Evolutionary conservation across 257 asterid species (phyloP), one percentile per base, ranked within the genome.

Genomic region (Solanum etuberosum): DNA sequence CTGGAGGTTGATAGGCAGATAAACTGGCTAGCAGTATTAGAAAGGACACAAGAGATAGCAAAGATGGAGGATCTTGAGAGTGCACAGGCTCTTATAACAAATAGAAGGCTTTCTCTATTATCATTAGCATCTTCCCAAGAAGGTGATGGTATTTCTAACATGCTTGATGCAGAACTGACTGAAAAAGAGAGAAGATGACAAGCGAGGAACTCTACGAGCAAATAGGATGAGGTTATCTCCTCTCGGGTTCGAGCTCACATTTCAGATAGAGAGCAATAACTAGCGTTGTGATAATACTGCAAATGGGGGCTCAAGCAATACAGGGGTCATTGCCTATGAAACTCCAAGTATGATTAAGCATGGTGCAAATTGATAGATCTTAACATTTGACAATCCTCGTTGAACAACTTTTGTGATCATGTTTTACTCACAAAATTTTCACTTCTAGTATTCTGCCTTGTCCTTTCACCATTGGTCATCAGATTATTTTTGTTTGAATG

Each of bases 1-100:
- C 34, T 91, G 81, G 93, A 91, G 35, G 93, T 91, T 14, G 93
- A 90, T 37, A 67, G 91, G 80, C 91, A 91, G 85, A 88, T 86
- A 31, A 90, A 92, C 38, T 86, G 93, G 16, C 51, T 88, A 10
- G 9, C 9, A 2, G 91, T 83, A 2, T 86, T 87, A 21, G 91
- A 90, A 65, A 72, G 11, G 90, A 89, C 95, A 27, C 89, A 83
- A 38, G 27, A 80, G 3, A 85, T 88, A 86, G 93, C 91, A 0
- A 91, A 92, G 29, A 71, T 31, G 5, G 93, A 92, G 4, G 34
- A 92, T 78, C 73, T 92, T 21, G 25, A 13, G 0, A 90, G 90
- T 0, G 93, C 93, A 34, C 23, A 16, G 59, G 86, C 16, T 88
- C 88, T 8, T 42, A 90, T 1, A 81, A 82, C 91, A 0, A 70